phyloP scores from a whole-genome alignment of 768 basidiomycete species.

The Paxillus ammoniavirescens region DNA sequence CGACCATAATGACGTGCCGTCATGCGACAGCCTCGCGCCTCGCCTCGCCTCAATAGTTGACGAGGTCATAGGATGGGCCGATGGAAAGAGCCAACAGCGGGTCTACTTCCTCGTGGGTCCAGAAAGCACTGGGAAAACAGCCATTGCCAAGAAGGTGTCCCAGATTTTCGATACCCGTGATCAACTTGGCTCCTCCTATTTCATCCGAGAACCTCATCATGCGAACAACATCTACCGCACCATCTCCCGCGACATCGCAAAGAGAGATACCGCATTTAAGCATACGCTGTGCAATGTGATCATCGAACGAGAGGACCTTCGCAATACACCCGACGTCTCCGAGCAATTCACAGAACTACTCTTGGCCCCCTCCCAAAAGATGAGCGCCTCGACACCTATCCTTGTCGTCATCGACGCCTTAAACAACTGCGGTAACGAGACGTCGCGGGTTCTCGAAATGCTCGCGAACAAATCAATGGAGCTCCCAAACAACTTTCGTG shows the following conservation, averaged over 20 bases:
- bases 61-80: constrained; percentile 15
- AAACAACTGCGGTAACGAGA: background rate
- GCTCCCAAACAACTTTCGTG: background rate
- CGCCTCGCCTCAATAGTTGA: constrained; percentile 6
- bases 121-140: background rate
- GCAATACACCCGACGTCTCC: background rate
- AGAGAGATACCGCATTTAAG: constrained; percentile 6
- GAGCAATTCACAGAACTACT: background rate
- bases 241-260: constrained; percentile 22
- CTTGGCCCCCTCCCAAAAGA: background rate
- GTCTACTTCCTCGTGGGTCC: constrained; percentile 14
- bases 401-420: constrained; percentile 1
- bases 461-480: background rate
- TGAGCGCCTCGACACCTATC: background rate
- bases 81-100: background rate
- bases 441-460: background rate
- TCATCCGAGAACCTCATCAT: constrained; percentile 4
- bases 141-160: constrained; percentile 14
- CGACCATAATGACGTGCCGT: background rate
- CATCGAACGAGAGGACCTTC: background rate
- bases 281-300: background rate
- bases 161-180: constrained; percentile 1
- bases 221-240: constrained; percentile 13
- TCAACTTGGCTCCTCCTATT: constrained; percentile 18
- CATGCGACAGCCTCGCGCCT: constrained; percentile 1